phyloP scores from a whole-genome alignment of 202 grass and related monocot genomes.

The Hordeum pubiflorum region DNA sequence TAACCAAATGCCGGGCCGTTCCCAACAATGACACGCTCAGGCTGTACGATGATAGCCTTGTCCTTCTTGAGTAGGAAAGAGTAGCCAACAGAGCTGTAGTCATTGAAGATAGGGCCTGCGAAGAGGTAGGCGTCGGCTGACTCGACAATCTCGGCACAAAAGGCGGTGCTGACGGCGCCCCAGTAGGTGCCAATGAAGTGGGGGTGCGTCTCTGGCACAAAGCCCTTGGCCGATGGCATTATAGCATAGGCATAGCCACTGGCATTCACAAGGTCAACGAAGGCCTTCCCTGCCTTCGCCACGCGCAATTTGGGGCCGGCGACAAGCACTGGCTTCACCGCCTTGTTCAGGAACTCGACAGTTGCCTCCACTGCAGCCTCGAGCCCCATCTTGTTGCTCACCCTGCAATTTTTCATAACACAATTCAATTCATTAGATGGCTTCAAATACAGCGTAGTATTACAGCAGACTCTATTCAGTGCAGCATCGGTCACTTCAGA shows the following conservation, averaged over 20 bases:
- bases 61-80: conserved; percentile 56
- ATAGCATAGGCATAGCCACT: conserved; percentile 42
- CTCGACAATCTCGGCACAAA: conserved; percentile 22
- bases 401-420: background rate
- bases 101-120: conserved; percentile 60
- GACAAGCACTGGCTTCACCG: conserved; percentile 32
- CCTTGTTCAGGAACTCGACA: conserved; percentile 7
- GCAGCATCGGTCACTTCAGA: background rate
- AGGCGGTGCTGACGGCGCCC: conserved; percentile 49
- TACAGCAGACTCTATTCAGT: background rate
- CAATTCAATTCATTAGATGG: background rate
- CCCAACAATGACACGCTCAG: conserved; percentile 41
- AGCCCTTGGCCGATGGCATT: conserved; percentile 58
- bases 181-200: conserved; percentile 57
- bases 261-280: conserved; percentile 37
- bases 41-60: conserved; percentile 54
- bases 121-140: conserved; percentile 40
- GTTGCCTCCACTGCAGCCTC: conserved; percentile 55
- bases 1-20: conserved; percentile 48
- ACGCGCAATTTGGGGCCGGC: conserved; percentile 55
- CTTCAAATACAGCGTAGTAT: background rate
- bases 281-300: conserved; percentile 38
- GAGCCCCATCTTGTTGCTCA: conserved; percentile 50
- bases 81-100: conserved; percentile 61
- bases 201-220: conserved; percentile 48